Base-by-base conservation (phyloP, 2,329 filamentous ascomycete genomes). In the Arthrobotrys musiformis region DNA sequence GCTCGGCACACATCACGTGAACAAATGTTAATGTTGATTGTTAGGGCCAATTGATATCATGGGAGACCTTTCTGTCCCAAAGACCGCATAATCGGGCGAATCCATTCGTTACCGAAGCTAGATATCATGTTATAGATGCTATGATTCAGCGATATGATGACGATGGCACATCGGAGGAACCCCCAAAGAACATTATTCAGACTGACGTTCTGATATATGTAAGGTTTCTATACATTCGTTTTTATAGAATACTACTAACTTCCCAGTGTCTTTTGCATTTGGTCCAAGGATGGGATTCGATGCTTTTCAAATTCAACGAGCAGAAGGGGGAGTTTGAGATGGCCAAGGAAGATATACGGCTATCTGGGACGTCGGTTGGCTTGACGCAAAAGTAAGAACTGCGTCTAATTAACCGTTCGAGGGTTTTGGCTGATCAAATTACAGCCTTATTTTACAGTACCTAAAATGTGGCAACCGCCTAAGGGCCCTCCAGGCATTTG, bases 271-370 rank as follows among this genome's bases (percentile, higher is more conserved):
- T 94, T 0, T 85, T 91, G 77, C 87, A 89, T 11, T 84, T 94
- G 0, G 88, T 89, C 0, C 86, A 93, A 4, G 92, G 92, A 0
- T 87, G 91, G 56, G 90, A 89, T 42, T 94, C 92, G 0, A 85
- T 91, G 1, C 87, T 95, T 35, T 95, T 93, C 82, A 81, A 83
- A 0, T 93, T 89, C 86, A 85, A 90, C 61, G 82, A 85, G 1
- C 84, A 85, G 1, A 85, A 85, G 28, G 83, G 83, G 24, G 84
- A 84, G 0, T 93, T 94, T 79, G 82, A 84, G 42, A 84, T 83
- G 42, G 82, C 82, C 2, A 81, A 87, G 37, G 80, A 83, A 2
- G 82, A 86, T 64, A 82, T 86, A 0, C 83, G 86, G 1, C 82
- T 88, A 30, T 86, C 86, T 1, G 89, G 88, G 1, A 81, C 86